A percentile compares a stretch with the other conserved stretches of the same genome.
Conservation (phyloP, 805 yeast genomes). For the Yamadazyma kitorensis region DNA sequence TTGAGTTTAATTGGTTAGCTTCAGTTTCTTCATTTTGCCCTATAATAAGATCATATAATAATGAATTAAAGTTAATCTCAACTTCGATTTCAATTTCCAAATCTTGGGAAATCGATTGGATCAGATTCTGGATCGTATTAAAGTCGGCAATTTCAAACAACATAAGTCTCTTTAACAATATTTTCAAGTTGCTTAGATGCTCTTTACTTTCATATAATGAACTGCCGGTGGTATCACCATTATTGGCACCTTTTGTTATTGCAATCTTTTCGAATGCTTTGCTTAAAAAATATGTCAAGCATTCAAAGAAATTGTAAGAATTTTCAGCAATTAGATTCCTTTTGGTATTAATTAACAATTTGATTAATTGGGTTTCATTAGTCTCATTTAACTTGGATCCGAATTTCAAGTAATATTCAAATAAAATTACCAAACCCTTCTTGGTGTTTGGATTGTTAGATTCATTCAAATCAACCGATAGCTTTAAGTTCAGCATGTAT, state of each 20-base stretch:
- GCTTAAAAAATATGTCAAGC: slow-evolving; percentile 8
- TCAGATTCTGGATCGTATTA: background rate
- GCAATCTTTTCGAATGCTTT: slow-evolving; percentile 7
- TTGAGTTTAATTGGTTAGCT: too few relatives aligned
- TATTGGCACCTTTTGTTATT: too few relatives aligned
- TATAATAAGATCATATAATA: slow-evolving; percentile 9
- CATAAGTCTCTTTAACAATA: slow-evolving; percentile 7
- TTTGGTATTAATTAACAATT: slow-evolving; percentile 11
- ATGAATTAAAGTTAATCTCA: background rate
- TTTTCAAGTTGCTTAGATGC: background rate
- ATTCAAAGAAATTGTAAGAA: slow-evolving; percentile 9
- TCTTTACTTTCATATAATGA: background rate
- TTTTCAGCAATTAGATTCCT: slow-evolving; percentile 6
- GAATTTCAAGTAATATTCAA: slow-evolving; percentile 11
- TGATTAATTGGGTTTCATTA: slow-evolving; percentile 9
- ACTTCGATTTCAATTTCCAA: slow-evolving; percentile 5
- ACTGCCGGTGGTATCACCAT: background rate
- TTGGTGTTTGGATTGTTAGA: slow-evolving; percentile 5
- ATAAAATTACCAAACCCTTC: slow-evolving; percentile 6
- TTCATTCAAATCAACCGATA: slow-evolving; percentile 8
- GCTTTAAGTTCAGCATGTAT: slow-evolving; percentile 5
- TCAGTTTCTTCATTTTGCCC: slow-evolving; percentile 7
- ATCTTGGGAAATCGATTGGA: slow-evolving; percentile 4
- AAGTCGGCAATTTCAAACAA: slow-evolving; percentile 8
- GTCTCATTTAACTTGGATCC: slow-evolving; percentile 3